These are phyloP conservation scores for Penicillium psychrosexuale DNA, from an alignment of 2,329 filamentous ascomycete genomes.

Conservation along the genomic window DNA sequence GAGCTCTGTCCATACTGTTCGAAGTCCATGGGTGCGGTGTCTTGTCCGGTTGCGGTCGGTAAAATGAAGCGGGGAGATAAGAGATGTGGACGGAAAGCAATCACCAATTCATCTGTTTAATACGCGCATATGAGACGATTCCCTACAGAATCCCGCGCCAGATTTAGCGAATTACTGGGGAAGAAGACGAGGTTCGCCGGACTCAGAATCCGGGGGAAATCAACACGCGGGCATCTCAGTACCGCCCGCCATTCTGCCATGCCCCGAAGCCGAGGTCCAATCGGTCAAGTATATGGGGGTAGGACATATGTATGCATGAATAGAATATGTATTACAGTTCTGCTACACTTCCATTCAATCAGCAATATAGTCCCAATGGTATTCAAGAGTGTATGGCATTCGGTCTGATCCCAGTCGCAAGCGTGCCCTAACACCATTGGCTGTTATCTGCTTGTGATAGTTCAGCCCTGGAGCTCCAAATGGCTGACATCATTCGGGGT, in stretches of 20 bases:
- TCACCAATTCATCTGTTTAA: conserved; percentile 10
- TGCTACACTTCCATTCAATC: not conserved
- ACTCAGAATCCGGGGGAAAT: conserved; percentile 34
- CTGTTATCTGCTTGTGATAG: conserved; percentile 5
- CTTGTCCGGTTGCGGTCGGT: conserved; percentile 22
- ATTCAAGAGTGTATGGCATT: not conserved
- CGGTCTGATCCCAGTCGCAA: not conserved
- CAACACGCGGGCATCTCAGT: conserved; percentile 26
- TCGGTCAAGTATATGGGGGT: not conserved
- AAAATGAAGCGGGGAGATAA: conserved; percentile 12
- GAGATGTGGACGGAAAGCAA: conserved; percentile 15
- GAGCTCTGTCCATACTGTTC: conserved; percentile 38
- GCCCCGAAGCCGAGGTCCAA: conserved; percentile 38
- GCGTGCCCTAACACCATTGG: not conserved
- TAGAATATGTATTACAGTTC: not conserved
- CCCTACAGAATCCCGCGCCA: conserved; percentile 1
- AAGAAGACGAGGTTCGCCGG: conserved; percentile 13
- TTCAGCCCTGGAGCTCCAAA: not conserved
- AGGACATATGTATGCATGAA: too few species aligned
- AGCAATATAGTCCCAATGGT: not conserved
- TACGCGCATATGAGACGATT: conserved; percentile 4
- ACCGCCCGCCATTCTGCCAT: conserved; percentile 35
- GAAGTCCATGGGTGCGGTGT: conserved; percentile 41
- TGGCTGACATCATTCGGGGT: not conserved
- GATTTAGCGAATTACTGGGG: conserved; percentile 4